Conservation (phyloP, 148 eudicot species). For the Linanthus parryae region DNA sequence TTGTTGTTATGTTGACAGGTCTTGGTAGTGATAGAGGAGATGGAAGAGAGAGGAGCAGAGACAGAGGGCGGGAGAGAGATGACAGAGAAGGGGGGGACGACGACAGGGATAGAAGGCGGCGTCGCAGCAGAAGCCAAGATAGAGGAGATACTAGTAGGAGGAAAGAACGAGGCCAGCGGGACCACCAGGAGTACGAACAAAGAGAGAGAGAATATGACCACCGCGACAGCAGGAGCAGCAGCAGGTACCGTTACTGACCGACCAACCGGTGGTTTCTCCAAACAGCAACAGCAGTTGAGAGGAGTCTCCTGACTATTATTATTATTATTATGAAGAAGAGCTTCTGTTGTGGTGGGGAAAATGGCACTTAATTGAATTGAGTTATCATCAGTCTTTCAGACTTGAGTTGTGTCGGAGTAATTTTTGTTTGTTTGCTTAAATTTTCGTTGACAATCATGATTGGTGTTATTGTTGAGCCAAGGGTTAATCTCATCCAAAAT, state of each 20-base stretch:
- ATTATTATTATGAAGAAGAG: no score
- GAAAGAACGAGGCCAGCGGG: conserved; percentile 42
- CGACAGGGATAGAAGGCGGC: conserved; percentile 36
- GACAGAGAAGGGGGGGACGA: conserved; percentile 43
- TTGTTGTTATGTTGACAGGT: conserved; percentile 9
- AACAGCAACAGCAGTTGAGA: no score
- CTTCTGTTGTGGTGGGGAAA: no score
- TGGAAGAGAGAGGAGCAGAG: conserved; percentile 51
- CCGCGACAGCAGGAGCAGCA: conserved; percentile 52
- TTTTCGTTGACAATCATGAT: no score
- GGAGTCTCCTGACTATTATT: no score
- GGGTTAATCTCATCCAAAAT: no score
- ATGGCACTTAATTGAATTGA: no score
- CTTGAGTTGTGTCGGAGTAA: no score
- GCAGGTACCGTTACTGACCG: conserved; percentile 33
- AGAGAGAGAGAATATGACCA: conserved; percentile 29
- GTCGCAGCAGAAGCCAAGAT: conserved; percentile 65
- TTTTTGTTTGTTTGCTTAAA: no score
- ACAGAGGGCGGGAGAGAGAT: conserved; percentile 39
- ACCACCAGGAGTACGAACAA: conserved; percentile 12
- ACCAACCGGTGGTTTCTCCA: no score
- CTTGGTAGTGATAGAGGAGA: conserved; percentile 64
- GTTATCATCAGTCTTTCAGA: no score
- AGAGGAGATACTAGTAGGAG: conserved; percentile 62
- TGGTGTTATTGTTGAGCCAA: no score